Conservation (phyloP, 1,139 yeast genomes). For the Lodderomyces elongisporus region DNA sequence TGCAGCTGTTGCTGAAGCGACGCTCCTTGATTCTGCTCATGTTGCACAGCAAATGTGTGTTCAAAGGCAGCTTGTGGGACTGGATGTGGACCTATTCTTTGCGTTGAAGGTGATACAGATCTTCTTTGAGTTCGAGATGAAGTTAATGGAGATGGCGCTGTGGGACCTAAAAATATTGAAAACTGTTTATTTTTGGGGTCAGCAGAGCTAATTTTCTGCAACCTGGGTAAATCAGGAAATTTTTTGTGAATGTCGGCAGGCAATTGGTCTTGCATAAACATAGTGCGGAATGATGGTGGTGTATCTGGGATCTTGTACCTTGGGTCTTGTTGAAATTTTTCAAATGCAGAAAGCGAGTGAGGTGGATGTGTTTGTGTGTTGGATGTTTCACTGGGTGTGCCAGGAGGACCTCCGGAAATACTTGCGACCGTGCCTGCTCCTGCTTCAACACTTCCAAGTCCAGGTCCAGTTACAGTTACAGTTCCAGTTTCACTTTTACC, state of each 20-base stretch:
- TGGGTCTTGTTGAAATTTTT: background rate
- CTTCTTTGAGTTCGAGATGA: too few relatives aligned
- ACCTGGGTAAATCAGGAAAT: background rate
- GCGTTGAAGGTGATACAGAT: too few relatives aligned
- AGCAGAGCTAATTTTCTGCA: background rate
- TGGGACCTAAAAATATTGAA: constrained; percentile 4
- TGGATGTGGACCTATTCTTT: too few relatives aligned
- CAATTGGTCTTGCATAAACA: background rate
- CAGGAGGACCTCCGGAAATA: too few relatives aligned
- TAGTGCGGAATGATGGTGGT: background rate
- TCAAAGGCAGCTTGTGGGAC: too few relatives aligned
- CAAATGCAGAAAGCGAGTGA: background rate
- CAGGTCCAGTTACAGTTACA: too few relatives aligned
- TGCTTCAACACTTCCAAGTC: too few relatives aligned
- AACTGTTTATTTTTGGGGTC: constrained; percentile 2
- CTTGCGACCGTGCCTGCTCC: too few relatives aligned
- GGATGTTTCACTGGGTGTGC: background rate
- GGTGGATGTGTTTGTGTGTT: constrained; percentile 1
- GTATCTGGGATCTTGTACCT: background rate
- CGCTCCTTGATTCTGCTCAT: background rate
- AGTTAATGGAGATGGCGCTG: too few relatives aligned
- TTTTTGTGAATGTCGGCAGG: constrained; percentile 1
- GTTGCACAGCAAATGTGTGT: too few relatives aligned
- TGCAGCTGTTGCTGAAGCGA: background rate
- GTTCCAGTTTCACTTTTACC: too few relatives aligned